phyloP scores from a whole-genome alignment of 2,329 filamentous ascomycete genomes.

The Pleomassaria siparia region DNA sequence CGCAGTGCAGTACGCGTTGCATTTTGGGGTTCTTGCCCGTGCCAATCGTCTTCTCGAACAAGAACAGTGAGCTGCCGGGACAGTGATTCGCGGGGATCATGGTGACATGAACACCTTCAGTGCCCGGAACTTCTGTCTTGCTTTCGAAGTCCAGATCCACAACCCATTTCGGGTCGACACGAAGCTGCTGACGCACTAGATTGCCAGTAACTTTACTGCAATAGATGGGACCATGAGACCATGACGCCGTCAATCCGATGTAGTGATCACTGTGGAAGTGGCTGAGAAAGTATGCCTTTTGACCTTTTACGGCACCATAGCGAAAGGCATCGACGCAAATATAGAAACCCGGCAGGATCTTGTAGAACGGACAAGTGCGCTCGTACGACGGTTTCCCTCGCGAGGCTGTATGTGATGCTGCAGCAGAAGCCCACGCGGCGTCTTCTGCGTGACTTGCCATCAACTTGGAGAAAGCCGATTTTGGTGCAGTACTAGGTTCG shows the following conservation, averaged over 20 bases:
- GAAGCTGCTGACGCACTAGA: constrained; percentile 81
- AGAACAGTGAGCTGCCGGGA: constrained; percentile 87
- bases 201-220: constrained; percentile 93
- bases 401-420: constrained; percentile 74
- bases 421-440: constrained; percentile 83
- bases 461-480: constrained; percentile 84
- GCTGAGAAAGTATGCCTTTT: constrained; percentile 92
- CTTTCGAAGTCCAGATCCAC: constrained; percentile 83
- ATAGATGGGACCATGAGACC: constrained; percentile 93
- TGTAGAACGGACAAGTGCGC: constrained; percentile 96
- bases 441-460: constrained; percentile 94
- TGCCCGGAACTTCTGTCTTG: constrained; percentile 75
- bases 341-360: constrained; percentile 89
- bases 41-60: constrained; percentile 79
- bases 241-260: constrained; percentile 81
- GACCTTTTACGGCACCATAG: constrained; percentile 89
- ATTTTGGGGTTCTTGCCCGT: constrained; percentile 61
- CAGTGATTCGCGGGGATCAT: constrained; percentile 98
- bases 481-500: constrained; percentile 35
- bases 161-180: constrained; percentile 83
- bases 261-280: constrained; percentile 99
- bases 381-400: constrained; percentile 84
- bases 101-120: constrained; percentile 80
- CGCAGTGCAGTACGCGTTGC: constrained; percentile 89
- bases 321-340: constrained; percentile 96